Conservation (phyloP, 2,329 filamentous ascomycete species). For the Trichoderma semiorbis region DNA sequence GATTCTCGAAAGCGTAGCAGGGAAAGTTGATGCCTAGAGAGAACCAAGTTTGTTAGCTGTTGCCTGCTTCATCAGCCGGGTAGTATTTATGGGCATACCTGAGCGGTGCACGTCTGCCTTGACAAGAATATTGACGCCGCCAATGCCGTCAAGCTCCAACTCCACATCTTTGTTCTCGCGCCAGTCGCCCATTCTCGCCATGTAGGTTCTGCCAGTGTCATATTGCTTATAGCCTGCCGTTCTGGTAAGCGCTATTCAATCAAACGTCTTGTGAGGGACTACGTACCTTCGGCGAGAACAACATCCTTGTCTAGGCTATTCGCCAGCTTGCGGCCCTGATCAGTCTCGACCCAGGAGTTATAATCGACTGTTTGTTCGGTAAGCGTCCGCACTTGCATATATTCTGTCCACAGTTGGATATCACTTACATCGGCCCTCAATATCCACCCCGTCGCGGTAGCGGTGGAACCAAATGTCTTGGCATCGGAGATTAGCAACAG, state of each 20-base stretch:
- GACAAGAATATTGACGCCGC: constrained; percentile 94
- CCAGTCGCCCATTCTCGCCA: constrained; percentile 91
- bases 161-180: constrained; percentile 88
- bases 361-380: constrained; percentile 70
- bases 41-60: constrained; percentile 24
- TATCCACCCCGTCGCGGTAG: constrained; percentile 74
- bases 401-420: not conserved
- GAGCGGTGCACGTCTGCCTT: constrained; percentile 97
- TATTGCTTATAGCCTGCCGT: constrained; percentile 84
- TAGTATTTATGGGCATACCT: constrained; percentile 49
- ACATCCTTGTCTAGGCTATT: constrained; percentile 71
- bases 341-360: constrained; percentile 97
- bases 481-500: constrained; percentile 16
- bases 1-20: constrained; percentile 94
- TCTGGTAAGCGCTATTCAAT: constrained; percentile 21
- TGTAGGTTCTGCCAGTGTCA: constrained; percentile 83
- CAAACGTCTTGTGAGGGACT: not conserved
- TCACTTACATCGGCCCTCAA: constrained; percentile 86
- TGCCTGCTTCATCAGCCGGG: not conserved
- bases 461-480: constrained; percentile 96
- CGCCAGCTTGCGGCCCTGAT: constrained; percentile 74
- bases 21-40: constrained; percentile 89
- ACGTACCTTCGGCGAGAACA: constrained; percentile 81
- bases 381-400: not conserved
- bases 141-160: constrained; percentile 89